These are phyloP conservation scores for Stagonosporopsis vannaccii DNA, from an alignment of 2,329 filamentous ascomycete genomes.

Conservation along the genomic window DNA sequence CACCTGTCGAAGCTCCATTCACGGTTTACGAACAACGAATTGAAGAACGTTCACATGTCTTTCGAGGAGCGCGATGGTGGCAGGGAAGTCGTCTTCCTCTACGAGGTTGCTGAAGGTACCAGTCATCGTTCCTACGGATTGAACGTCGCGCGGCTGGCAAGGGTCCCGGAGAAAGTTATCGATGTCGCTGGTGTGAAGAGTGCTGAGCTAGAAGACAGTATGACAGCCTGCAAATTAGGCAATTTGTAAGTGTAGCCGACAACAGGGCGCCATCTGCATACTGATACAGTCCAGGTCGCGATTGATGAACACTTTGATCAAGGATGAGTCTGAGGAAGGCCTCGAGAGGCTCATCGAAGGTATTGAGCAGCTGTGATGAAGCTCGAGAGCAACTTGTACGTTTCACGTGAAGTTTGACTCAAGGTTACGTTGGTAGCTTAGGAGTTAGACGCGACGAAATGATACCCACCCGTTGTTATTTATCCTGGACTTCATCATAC, in stretches of 20 bases:
- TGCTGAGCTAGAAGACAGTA: constrained; percentile 75
- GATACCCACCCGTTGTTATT: background rate
- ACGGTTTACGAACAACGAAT: constrained; percentile 67
- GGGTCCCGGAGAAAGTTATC: constrained; percentile 77
- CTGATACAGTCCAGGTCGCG: constrained; percentile 31
- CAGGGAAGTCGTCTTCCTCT: constrained; percentile 89
- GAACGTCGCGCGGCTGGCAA: constrained; percentile 88
- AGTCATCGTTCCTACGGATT: constrained; percentile 93
- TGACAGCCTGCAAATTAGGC: constrained; percentile 41
- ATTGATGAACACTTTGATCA: constrained; percentile 34
- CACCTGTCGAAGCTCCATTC: constrained; percentile 77
- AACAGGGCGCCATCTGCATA: constrained; percentile 4
- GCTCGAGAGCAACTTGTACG: background rate
- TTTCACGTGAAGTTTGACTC: background rate
- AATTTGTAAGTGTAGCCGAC: constrained; percentile 40
- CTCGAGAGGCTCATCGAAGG: constrained; percentile 52
- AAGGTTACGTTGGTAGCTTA: background rate
- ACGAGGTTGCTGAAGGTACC: constrained; percentile 88
- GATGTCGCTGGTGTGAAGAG: constrained; percentile 83
- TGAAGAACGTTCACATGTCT: constrained; percentile 93
- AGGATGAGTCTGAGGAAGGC: constrained; percentile 33
- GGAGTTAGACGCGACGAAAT: background rate
- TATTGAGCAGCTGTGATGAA: constrained; percentile 53
- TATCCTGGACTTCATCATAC: background rate
- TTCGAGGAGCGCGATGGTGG: constrained; percentile 66